Percentiles rank a stretch among this genome's conserved stretches.
These are phyloP conservation scores for Saccharomyces eubayanus DNA, from an alignment of 805 yeast species.

Conservation along the genomic window DNA sequence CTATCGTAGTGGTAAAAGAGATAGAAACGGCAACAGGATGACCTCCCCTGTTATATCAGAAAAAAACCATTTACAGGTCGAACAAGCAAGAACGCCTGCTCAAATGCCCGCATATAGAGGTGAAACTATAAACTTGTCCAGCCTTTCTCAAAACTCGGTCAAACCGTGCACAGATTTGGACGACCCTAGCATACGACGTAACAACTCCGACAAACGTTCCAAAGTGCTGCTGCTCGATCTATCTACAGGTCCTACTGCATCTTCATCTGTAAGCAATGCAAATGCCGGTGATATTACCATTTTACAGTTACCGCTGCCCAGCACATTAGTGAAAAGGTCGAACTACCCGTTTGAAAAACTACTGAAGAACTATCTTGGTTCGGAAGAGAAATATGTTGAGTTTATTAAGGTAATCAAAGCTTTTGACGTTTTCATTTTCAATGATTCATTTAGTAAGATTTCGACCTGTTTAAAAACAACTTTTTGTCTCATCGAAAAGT, in stretches of 20 bases:
- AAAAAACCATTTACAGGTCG: neutral
- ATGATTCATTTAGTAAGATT: slow-evolving; percentile 20
- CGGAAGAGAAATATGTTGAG: slow-evolving; percentile 11
- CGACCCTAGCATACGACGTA: neutral
- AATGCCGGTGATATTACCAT: neutral
- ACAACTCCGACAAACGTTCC: neutral
- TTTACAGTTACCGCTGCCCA: slow-evolving; percentile 20
- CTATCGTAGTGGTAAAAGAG: neutral
- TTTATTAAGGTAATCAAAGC: slow-evolving; percentile 14
- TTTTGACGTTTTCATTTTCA: slow-evolving; percentile 18
- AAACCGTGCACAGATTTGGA: neutral
- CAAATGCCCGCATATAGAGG: neutral
- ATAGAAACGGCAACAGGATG: neutral
- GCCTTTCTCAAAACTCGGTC: neutral
- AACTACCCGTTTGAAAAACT: slow-evolving; percentile 23
- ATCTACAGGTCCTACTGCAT: neutral
- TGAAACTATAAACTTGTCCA: neutral
- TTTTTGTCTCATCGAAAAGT: slow-evolving; percentile 19
- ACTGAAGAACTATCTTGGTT: slow-evolving; percentile 16
- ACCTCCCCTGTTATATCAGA: neutral
- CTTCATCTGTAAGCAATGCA: neutral
- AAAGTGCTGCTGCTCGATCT: neutral
- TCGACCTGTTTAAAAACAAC: slow-evolving; percentile 20
- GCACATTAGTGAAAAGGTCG: slow-evolving; percentile 27
- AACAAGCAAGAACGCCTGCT: neutral